phyloP scores from a whole-genome alignment of 2,329 filamentous ascomycete genomes.

The Epichloe baconii region DNA sequence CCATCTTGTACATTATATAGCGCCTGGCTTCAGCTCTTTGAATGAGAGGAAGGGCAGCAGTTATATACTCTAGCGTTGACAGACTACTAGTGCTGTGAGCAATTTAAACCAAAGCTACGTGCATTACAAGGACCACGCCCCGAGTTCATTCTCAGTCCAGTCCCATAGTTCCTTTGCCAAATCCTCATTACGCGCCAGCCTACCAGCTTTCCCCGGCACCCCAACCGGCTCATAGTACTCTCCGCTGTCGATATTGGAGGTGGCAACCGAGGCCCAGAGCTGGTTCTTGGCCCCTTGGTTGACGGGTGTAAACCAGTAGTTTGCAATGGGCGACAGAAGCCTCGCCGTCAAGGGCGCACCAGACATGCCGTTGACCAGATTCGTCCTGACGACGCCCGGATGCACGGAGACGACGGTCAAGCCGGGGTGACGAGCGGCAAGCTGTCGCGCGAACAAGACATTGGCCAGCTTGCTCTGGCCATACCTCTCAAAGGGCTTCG shows the following conservation, averaged over 20 bases:
- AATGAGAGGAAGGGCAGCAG: no score
- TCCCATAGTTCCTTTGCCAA: conserved; percentile 21
- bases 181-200: conserved; percentile 13
- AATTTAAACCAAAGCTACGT: background rate
- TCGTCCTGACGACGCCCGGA: conserved; percentile 17
- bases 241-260: conserved; percentile 16
- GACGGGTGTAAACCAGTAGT: conserved; percentile 11
- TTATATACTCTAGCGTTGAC: no score
- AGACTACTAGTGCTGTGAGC: no score
- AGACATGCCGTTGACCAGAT: conserved; percentile 11
- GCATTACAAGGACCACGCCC: conserved; percentile 1
- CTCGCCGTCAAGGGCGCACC: conserved; percentile 4
- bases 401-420: conserved; percentile 15
- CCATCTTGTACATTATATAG: background rate
- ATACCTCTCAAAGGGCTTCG: conserved; percentile 14
- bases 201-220: conserved; percentile 11
- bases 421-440: conserved; percentile 13
- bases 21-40: background rate
- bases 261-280: conserved; percentile 28
- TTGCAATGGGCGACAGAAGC: conserved; percentile 7
- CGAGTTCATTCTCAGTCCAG: conserved; percentile 22
- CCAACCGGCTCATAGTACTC: conserved; percentile 23
- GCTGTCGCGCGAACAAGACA: conserved; percentile 15
- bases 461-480: conserved; percentile 20
- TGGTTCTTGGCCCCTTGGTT: conserved; percentile 26